Base-by-base conservation (phyloP, 345 rosid genomes). In the Gossypium ekmanianum region DNA sequence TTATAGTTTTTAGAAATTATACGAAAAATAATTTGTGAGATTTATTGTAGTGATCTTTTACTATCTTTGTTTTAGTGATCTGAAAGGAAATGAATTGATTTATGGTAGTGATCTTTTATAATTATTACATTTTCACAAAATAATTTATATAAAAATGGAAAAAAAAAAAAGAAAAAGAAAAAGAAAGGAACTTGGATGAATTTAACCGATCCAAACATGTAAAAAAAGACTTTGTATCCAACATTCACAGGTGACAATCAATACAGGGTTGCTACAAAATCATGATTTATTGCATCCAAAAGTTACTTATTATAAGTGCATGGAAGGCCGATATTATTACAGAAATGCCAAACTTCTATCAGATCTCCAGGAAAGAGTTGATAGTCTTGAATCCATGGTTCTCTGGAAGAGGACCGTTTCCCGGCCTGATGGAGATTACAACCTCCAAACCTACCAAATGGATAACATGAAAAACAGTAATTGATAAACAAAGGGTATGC, bases 361-460 rank as follows among this genome's bases (percentile, higher is more conserved):
- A 89, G 79, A 89, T 83, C 73, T 88, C 90, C 13, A 77, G 77
- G 78, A 88, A 88, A 1, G 94, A 85, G 71, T 76, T 84, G 70
- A 90, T 72, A 11, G 90, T 88, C 82, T 82, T 81, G 91, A 92
- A 92, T 61, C 85, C 91, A 2, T 88, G 92, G 79, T 85, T 88
- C 77, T 83, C 89, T 0, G 87, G 94, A 72, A 88, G 77, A n/a
- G 90, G 77, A 69, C 81, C 87, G 34, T 90, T 92, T 78, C 93
- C 97, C 29, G 97, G 92, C 54, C 94, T 87, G 77, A 90, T 74
- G 2, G 93, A 88, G 76, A 90, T 80, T 64, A 81, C 67, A 69
- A 81, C 92, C 79, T 85, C 85, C 81, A 88, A 77, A 73, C 94
- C 97, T 88, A 47, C 48, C 74, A 59, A 52, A 61, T 39, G 68